Base-by-base conservation (phyloP, 768 basidiomycete species). In the Sporobolomyces roseus region DNA sequence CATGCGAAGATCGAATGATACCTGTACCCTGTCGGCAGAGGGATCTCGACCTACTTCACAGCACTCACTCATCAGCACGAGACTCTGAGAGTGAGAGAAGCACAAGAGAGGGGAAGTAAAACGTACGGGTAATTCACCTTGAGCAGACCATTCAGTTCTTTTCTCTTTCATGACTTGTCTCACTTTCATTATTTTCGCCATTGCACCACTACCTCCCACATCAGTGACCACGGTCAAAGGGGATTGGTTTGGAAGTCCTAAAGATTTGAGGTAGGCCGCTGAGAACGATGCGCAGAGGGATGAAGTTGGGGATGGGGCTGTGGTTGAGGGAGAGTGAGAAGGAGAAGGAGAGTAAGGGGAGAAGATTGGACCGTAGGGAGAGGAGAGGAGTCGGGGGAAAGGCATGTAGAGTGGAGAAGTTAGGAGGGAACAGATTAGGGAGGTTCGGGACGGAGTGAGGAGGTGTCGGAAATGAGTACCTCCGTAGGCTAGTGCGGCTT, bases 1-100 rank as follows among this genome's bases (percentile, higher is more conserved):
- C 96, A 99, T 53, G 92, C 87, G 78, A 99, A 98, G 65, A 98
- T 88, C 1, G 93, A 96, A 78, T 99, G 96, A 79, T 93, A 98
- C 33, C 92, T 84, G 75, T 93, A 88, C 72, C 89, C 86, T 4
- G 53, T 19, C 1, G 89, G 85, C 16, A 98, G 77, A 1, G 90
- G 90, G 71, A 98, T 90, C 80, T 97, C 94, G 74, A 99, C 93
- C 94, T 98, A 73, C 1, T 62, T 10, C n/a, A 9, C 25, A 35
- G 9, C 29, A 6, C 13, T 27, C n/a, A 30, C n/a, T 19, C n/a
- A 32, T 4, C 7, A 29, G 19, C 10, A 19, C 23, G 17, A 29
- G 25, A 41, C 2, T 17, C 25, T 27, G 19, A 19, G 33, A 49
- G 32, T 14, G 33, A 23, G 38, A 38, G 27, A 38, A 41, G 38